phyloP scores from a whole-genome alignment of 2,329 filamentous ascomycete genomes.

The Emmonsiellopsis sp. region DNA sequence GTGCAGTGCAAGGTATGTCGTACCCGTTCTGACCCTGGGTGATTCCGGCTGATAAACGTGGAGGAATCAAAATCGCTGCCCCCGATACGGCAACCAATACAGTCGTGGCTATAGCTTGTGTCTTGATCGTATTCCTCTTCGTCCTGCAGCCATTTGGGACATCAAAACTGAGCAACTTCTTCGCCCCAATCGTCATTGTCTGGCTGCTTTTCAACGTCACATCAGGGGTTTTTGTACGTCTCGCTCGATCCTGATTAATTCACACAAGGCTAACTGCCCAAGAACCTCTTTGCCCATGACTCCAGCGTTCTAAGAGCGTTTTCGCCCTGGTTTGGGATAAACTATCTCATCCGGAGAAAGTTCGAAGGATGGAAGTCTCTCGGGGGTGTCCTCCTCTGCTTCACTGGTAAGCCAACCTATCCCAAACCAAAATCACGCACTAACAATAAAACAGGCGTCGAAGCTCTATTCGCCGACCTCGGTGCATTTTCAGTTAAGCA shows the following conservation, averaged over 20 bases:
- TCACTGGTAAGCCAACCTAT: slow-evolving; percentile 41
- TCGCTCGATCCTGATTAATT: background rate
- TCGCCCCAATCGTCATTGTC: slow-evolving; percentile 48
- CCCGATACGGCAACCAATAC: slow-evolving; percentile 8
- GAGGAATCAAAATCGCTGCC: slow-evolving; percentile 12
- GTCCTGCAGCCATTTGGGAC: slow-evolving; percentile 48
- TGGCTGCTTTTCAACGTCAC: slow-evolving; percentile 45
- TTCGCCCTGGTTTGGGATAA: slow-evolving; percentile 39
- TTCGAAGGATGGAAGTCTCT: slow-evolving; percentile 45
- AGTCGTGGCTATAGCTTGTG: slow-evolving; percentile 10
- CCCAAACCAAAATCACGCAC: background rate
- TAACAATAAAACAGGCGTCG: slow-evolving; percentile 45
- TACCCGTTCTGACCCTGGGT: background rate
- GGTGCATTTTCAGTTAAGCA: slow-evolving; percentile 51
- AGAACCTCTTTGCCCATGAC: slow-evolving; percentile 40
- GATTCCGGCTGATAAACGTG: background rate
- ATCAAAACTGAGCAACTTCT: slow-evolving; percentile 29
- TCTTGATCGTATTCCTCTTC: slow-evolving; percentile 41
- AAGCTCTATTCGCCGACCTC: slow-evolving; percentile 69
- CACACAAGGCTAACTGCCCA: slow-evolving; percentile 1
- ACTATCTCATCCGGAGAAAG: slow-evolving; percentile 42
- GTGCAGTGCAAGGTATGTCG: slow-evolving; percentile 42
- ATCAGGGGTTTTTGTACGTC: slow-evolving; percentile 44
- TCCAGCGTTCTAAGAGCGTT: slow-evolving; percentile 45
- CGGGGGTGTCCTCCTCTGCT: slow-evolving; percentile 60